Evolutionary conservation across 2,329 filamentous ascomycete genomes (phyloP).

Genomic region (Nothophaeocryptopus gaeumannii): DNA sequence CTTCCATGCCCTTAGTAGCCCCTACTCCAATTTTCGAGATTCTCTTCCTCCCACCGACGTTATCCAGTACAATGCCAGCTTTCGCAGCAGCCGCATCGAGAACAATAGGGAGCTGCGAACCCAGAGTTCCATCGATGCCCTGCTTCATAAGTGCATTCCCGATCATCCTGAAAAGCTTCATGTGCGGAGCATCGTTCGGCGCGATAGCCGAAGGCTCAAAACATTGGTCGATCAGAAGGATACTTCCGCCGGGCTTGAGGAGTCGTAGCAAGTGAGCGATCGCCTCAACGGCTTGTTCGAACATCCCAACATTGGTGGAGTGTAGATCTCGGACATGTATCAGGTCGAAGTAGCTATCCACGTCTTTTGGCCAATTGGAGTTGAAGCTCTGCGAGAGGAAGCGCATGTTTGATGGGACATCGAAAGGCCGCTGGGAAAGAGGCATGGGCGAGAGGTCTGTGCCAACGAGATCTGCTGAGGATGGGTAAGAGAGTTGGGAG

Average conservation of each 20-base stretch:
- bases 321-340: conserved; percentile 3
- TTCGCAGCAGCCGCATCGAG: conserved; percentile 9
- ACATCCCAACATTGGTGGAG: not conserved
- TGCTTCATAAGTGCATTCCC: conserved; percentile 6
- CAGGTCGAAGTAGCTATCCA: conserved; percentile 13
- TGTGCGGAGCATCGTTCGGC: not conserved
- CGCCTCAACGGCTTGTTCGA: conserved; percentile 8
- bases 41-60: conserved; percentile 8
- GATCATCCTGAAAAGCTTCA: conserved; percentile 10
- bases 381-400: conserved; percentile 7
- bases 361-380: conserved; percentile 9
- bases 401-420: conserved; percentile 12
- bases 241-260: conserved; percentile 5
- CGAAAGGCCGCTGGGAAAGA: conserved; percentile 7
- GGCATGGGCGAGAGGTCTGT: conserved; percentile 4
- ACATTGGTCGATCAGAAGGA: conserved; percentile 5
- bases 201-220: not conserved
- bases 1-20: not conserved
- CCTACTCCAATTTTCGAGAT: conserved; percentile 7
- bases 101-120: conserved; percentile 9
- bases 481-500: conserved; percentile 4
- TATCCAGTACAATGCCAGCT: conserved; percentile 3
- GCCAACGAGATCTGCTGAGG: conserved; percentile 10
- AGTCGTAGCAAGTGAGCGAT: conserved; percentile 5
- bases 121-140: conserved; percentile 9